Percentiles rank a stretch among this genome's conserved stretches.
Evolutionary conservation across 179 eudicot species (phyloP).

Genomic region (Beta corolliflora): DNA sequence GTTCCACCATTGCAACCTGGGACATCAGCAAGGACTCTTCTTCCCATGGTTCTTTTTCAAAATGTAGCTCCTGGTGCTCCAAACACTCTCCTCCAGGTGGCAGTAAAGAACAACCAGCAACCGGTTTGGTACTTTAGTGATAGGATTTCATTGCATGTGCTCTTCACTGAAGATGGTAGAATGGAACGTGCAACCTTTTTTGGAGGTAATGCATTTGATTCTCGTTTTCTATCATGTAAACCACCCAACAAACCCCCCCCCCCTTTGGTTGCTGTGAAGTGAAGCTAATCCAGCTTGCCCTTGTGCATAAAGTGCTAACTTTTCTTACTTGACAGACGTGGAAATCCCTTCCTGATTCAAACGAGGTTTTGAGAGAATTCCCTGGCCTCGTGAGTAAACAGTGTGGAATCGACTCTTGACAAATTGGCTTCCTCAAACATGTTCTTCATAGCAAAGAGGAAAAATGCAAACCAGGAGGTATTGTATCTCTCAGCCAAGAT

Average conservation of each 20-base stretch:
- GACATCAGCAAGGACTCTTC: constrained; percentile 71
- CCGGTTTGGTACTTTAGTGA: constrained; percentile 98
- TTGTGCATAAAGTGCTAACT: neutral
- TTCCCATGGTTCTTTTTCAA: constrained; percentile 94
- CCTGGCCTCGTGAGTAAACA: constrained; percentile 63
- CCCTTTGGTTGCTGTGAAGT: neutral
- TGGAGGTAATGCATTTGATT: constrained; percentile 61
- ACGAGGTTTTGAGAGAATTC: constrained; percentile 85
- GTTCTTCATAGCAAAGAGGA: constrained; percentile 97
- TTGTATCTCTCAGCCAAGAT: constrained; percentile 88
- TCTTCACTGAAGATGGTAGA: constrained; percentile 90
- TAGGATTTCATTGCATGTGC: constrained; percentile 60
- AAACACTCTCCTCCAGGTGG: constrained; percentile 84
- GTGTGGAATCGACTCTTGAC: constrained; percentile 78
- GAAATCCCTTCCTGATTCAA: constrained; percentile 96
- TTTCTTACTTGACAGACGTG: constrained; percentile 60
- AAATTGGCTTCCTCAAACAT: constrained; percentile 70
- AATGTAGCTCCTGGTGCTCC: constrained; percentile 86
- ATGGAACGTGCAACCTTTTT: constrained; percentile 90
- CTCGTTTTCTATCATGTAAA: neutral
- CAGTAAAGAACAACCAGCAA: constrained; percentile 94
- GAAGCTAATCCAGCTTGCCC: neutral
- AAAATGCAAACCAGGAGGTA: constrained; percentile 85
- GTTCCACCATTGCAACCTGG: constrained; percentile 85
- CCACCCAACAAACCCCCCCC: too few species aligned